Conservation (phyloP, 176 grass and related monocot genomes). For the Zea mays region DNA sequence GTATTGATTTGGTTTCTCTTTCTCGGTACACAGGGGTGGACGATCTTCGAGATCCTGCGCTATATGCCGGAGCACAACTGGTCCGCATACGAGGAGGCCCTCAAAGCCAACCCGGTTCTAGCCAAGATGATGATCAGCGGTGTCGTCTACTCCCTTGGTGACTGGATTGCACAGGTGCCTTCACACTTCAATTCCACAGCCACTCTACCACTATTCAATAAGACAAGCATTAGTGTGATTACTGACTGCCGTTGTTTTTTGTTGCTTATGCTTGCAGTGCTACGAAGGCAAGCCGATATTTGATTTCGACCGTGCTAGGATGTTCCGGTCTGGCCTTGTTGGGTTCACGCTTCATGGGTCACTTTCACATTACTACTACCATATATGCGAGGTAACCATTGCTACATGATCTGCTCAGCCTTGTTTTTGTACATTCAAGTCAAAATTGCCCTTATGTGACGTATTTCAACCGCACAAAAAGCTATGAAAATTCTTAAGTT, state of each 20-base stretch:
- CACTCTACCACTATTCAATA: background rate
- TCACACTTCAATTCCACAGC: background rate
- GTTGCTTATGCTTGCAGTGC: constrained; percentile 50
- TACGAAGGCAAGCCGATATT: constrained; percentile 89
- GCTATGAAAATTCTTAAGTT: background rate
- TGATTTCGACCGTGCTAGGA: constrained; percentile 82
- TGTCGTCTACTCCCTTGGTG: constrained; percentile 87
- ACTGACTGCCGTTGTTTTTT: background rate
- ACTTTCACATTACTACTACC: constrained; percentile 95
- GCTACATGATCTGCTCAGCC: background rate
- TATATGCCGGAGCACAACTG: constrained; percentile 97
- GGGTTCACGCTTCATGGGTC: constrained; percentile 95
- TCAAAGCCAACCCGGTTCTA: constrained; percentile 87
- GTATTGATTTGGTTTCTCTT: constrained; percentile 7
- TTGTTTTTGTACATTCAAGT: background rate
- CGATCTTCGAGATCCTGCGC: constrained; percentile 82
- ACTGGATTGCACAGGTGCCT: constrained; percentile 90
- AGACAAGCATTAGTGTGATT: background rate
- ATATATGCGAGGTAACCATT: constrained; percentile 73
- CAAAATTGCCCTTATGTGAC: background rate
- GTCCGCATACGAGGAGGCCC: constrained; percentile 89
- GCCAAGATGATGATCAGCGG: constrained; percentile 99
- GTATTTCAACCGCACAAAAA: background rate
- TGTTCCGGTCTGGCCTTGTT: constrained; percentile 87
- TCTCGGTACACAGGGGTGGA: constrained; percentile 66